Evolutionary conservation across 2,329 filamentous ascomycete genomes (phyloP).

Genomic region (Alternaria sp.): DNA sequence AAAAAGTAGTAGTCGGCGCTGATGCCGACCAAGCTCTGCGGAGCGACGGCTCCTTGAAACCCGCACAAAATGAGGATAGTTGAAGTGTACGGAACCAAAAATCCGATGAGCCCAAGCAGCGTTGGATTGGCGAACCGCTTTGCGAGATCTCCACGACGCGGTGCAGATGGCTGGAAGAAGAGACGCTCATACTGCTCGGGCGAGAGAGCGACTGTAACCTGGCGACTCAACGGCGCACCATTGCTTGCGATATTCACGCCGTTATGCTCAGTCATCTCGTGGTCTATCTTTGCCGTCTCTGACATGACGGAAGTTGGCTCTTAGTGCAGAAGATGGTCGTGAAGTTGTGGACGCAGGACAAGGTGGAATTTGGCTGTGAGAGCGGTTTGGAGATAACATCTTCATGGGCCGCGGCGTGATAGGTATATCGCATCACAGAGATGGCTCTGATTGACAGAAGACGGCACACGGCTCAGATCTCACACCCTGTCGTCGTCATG

Average conservation of each 20-base stretch:
- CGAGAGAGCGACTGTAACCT: slow-evolving; percentile 25
- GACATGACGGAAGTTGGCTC: slow-evolving; percentile 13
- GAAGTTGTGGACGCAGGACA: not conserved
- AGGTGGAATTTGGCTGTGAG: not conserved
- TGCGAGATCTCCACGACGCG: slow-evolving; percentile 25
- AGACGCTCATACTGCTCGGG: slow-evolving; percentile 31
- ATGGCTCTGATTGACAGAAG: not conserved
- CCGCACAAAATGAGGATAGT: slow-evolving; percentile 28
- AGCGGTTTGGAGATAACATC: not conserved
- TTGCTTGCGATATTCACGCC: slow-evolving; percentile 9
- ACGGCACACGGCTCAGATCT: not conserved
- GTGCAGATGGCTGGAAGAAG: slow-evolving; percentile 32
- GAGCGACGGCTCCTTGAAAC: slow-evolving; percentile 25
- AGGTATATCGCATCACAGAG: not conserved
- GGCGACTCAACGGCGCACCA: slow-evolving; percentile 20
- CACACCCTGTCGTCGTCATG: slow-evolving; percentile 10
- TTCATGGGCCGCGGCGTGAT: not conserved
- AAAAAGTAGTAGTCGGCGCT: slow-evolving; percentile 33
- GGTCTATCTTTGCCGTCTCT: slow-evolving; percentile 16
- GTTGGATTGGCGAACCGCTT: slow-evolving; percentile 30
- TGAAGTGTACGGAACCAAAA: slow-evolving; percentile 28
- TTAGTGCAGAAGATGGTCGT: not conserved
- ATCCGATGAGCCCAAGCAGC: slow-evolving; percentile 24
- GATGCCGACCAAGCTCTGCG: slow-evolving; percentile 24
- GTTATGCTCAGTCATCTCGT: slow-evolving; percentile 24